Conservation (phyloP, 2,329 filamentous ascomycete genomes). For the Fusarium torulosum region DNA sequence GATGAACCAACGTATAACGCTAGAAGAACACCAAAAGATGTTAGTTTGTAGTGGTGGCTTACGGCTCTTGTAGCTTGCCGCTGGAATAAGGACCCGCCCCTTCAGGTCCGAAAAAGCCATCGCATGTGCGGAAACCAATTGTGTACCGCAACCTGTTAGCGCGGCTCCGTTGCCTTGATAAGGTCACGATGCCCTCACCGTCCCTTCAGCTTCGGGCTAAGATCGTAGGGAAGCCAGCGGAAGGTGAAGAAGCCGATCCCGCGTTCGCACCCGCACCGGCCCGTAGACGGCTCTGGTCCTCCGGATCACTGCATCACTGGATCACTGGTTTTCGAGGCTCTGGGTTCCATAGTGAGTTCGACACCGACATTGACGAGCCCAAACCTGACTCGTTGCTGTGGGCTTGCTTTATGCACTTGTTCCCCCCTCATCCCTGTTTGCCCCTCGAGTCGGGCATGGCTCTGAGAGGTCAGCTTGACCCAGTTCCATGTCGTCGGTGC, state of each 20-base stretch:
- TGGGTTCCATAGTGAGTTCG: background rate
- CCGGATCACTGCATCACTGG: slow-evolving; percentile 1
- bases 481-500: slow-evolving; percentile 52
- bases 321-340: background rate
- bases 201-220: slow-evolving; percentile 3
- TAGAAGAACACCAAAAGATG: slow-evolving; percentile 25
- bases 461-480: slow-evolving; percentile 44
- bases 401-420: slow-evolving; percentile 26
- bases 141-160: slow-evolving; percentile 8
- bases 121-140: background rate
- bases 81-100: background rate
- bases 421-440: slow-evolving; percentile 6
- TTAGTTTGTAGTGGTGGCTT: slow-evolving; percentile 15
- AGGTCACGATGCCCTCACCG: background rate
- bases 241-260: slow-evolving; percentile 42
- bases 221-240: slow-evolving; percentile 20
- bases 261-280: slow-evolving; percentile 44
- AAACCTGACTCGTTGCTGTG: slow-evolving; percentile 40
- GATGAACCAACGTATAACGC: slow-evolving; percentile 1
- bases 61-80: background rate
- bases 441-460: slow-evolving; percentile 8
- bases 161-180: slow-evolving; percentile 2
- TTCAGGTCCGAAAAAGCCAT: background rate
- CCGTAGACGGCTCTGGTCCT: slow-evolving; percentile 25
- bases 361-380: slow-evolving; percentile 9